Evolutionary conservation across 768 basidiomycete genomes (phyloP).

Genomic region (Lentinus brumalis): DNA sequence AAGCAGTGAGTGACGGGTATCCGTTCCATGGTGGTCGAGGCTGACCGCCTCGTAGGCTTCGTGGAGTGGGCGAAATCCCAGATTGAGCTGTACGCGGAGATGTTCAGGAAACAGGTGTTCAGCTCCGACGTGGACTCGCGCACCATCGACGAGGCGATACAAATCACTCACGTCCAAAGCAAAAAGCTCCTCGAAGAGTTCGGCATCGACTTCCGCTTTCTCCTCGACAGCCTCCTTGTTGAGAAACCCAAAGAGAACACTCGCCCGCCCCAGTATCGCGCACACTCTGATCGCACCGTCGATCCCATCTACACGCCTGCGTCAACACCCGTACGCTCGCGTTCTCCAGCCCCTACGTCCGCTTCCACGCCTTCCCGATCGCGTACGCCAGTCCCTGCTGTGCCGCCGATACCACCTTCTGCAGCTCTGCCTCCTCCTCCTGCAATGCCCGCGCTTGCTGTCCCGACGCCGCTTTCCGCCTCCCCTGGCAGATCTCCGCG

Average conservation of each 20-base stretch:
- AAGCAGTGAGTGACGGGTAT: constrained; percentile 59
- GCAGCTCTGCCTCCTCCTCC: constrained; percentile 13
- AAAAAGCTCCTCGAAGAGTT: constrained; percentile 91
- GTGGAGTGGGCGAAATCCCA: constrained; percentile 92
- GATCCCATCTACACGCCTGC: constrained; percentile 34
- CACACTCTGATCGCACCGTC: constrained; percentile 34
- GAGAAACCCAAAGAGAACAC: constrained; percentile 46
- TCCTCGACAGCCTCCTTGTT: constrained; percentile 75
- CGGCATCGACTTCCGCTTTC: constrained; percentile 90
- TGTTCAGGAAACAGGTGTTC: constrained; percentile 91
- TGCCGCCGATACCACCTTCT: constrained; percentile 17
- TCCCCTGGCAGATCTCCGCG: constrained; percentile 16
- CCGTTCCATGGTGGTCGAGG: no score
- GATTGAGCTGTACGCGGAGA: constrained; percentile 78
- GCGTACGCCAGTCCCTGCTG: constrained; percentile 18
- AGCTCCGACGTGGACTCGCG: constrained; percentile 72
- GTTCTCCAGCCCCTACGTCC: constrained; percentile 21
- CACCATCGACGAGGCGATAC: constrained; percentile 76
- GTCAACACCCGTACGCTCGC: constrained; percentile 24
- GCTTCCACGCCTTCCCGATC: constrained; percentile 18
- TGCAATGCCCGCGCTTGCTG: constrained; percentile 16
- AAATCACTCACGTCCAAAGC: constrained; percentile 79
- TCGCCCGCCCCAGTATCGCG: constrained; percentile 31
- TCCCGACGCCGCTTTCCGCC: constrained; percentile 17
- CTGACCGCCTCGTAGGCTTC: constrained; percentile 58